Conservation (phyloP, 2,329 filamentous ascomycete genomes). For the Elsinoe australis region DNA sequence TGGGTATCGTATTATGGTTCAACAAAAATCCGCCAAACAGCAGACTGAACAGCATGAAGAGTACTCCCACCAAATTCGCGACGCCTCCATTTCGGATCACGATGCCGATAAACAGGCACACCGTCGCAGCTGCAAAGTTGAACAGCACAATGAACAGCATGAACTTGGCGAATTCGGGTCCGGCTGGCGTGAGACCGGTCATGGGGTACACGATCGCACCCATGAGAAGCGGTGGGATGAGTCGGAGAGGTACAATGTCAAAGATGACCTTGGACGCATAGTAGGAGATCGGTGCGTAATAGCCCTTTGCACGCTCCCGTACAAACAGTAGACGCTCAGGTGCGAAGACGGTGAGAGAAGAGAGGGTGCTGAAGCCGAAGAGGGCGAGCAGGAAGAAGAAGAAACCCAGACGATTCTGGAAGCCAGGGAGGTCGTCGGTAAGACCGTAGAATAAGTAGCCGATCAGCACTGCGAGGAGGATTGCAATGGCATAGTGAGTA, state of each 20-base stretch:
- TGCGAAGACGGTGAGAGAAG: slow-evolving; percentile 87
- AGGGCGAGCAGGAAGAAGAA: slow-evolving; percentile 96
- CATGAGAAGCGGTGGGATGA: slow-evolving; percentile 91
- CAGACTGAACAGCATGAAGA: slow-evolving; percentile 96
- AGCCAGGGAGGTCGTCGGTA: slow-evolving; percentile 91
- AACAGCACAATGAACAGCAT: slow-evolving; percentile 88
- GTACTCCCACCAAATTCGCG: slow-evolving; percentile 83
- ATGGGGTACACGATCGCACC: slow-evolving; percentile 95
- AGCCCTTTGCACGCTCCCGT: slow-evolving; percentile 89
- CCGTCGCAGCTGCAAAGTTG: slow-evolving; percentile 86
- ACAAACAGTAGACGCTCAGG: slow-evolving; percentile 85
- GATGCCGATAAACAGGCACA: slow-evolving; percentile 94
- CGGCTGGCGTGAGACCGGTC: slow-evolving; percentile 81
- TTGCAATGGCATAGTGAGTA: slow-evolving; percentile 95
- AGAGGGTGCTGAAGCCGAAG: slow-evolving; percentile 94
- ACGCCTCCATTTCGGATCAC: slow-evolving; percentile 86
- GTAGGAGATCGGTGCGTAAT: slow-evolving; percentile 90
- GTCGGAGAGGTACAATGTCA: slow-evolving; percentile 87
- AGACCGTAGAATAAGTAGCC: slow-evolving; percentile 95
- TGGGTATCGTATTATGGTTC: slow-evolving; percentile 88
- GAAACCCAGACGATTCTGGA: slow-evolving; percentile 92
- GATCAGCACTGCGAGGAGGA: slow-evolving; percentile 84
- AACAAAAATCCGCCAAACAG: slow-evolving; percentile 89
- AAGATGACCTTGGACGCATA: slow-evolving; percentile 97
- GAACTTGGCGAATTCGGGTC: slow-evolving; percentile 81